A percentile compares a stretch with the other conserved stretches of the same genome.
Conservation (phyloP, 1,284 basidiomycete species). For the Microbotryum lychnidis-dioicae region DNA sequence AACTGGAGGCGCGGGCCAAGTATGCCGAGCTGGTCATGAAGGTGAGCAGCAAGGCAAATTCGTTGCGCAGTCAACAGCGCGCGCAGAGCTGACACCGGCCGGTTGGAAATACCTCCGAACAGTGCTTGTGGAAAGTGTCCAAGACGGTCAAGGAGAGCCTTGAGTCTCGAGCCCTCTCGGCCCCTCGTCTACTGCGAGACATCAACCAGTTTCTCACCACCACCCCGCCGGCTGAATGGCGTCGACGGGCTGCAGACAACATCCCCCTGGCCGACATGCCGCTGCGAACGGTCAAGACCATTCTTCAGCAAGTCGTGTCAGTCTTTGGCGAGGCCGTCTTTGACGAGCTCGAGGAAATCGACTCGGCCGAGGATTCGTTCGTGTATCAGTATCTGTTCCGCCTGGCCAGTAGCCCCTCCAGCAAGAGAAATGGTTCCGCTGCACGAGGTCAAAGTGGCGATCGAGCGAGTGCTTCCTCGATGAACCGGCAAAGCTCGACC, state of each 20-base stretch:
- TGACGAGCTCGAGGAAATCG: slow-evolving; percentile 40
- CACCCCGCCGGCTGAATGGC: slow-evolving; percentile 92
- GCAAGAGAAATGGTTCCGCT: too few relatives aligned
- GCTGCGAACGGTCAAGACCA: slow-evolving; percentile 90
- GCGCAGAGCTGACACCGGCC: background rate
- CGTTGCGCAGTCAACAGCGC: slow-evolving; percentile 3
- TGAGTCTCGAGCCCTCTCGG: slow-evolving; percentile 66
- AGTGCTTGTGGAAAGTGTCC: slow-evolving; percentile 95
- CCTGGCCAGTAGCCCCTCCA: slow-evolving; percentile 8
- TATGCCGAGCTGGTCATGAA: slow-evolving; percentile 95
- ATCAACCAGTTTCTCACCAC: slow-evolving; percentile 90
- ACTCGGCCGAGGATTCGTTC: slow-evolving; percentile 37
- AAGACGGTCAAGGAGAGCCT: slow-evolving; percentile 88
- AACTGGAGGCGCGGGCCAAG: slow-evolving; percentile 50
- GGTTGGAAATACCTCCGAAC: slow-evolving; percentile 6
- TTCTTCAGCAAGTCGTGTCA: slow-evolving; percentile 81
- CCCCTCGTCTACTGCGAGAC: slow-evolving; percentile 82
- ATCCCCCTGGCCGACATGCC: slow-evolving; percentile 96
- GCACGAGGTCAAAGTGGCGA: too few relatives aligned
- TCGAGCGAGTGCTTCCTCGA: too few relatives aligned
- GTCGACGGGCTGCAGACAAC: slow-evolving; percentile 75
- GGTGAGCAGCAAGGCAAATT: slow-evolving; percentile 20
- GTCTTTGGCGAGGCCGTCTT: slow-evolving; percentile 44
- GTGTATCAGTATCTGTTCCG: slow-evolving; percentile 41
- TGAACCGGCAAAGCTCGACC: too few relatives aligned